Conservation (phyloP, 2,329 filamentous ascomycete genomes). For the Aureobasidium sp. region DNA sequence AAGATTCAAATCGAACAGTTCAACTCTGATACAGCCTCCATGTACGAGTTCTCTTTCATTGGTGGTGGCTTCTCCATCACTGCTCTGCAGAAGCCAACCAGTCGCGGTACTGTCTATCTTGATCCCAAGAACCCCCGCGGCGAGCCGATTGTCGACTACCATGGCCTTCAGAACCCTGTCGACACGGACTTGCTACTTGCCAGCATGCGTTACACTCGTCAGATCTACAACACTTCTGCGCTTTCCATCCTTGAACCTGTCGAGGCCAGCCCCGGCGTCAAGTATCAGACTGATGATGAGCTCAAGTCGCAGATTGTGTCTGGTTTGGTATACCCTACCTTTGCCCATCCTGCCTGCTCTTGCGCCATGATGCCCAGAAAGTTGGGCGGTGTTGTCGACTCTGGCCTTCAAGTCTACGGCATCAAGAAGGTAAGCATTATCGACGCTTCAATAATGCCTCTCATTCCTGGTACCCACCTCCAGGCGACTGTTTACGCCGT, state of each 20-base stretch:
- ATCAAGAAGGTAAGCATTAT: conserved; percentile 29
- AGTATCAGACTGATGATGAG: conserved; percentile 20
- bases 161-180: conserved; percentile 33
- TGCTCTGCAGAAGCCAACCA: conserved; percentile 31
- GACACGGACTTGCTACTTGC: conserved; percentile 31
- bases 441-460: conserved; percentile 30
- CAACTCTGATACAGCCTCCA: conserved; percentile 34
- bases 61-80: conserved; percentile 23
- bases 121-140: conserved; percentile 25
- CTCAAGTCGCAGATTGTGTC: conserved; percentile 19
- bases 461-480: conserved; percentile 31
- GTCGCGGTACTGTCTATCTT: conserved; percentile 31
- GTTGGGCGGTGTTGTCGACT: conserved; percentile 31
- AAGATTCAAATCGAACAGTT: conserved; percentile 42
- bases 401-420: conserved; percentile 30
- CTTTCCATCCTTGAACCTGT: conserved; percentile 29
- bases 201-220: conserved; percentile 31
- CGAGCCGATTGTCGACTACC: conserved; percentile 34
- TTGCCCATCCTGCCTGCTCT: conserved; percentile 28
- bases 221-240: conserved; percentile 28
- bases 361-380: conserved; percentile 30
- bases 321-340: conserved; percentile 22
- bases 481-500: conserved; percentile 32
- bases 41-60: conserved; percentile 41
- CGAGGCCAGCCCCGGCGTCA: conserved; percentile 26